Evolutionary conservation across 2,329 filamentous ascomycete species (phyloP).

Genomic region (Colletotrichum siamense): DNA sequence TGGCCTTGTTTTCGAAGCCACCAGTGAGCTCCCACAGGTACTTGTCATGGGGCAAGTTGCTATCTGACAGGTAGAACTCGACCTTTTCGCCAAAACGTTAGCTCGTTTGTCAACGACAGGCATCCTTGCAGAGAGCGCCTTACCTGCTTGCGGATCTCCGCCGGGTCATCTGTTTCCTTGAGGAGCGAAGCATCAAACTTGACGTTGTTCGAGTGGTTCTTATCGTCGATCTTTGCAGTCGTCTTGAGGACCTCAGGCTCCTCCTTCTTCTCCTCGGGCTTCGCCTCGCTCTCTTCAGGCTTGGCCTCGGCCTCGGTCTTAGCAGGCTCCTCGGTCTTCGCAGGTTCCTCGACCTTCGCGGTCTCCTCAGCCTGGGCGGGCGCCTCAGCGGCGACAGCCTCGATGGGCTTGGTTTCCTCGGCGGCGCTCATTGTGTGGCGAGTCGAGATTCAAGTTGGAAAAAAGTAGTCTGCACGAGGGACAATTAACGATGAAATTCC

Average conservation of each 20-base stretch:
- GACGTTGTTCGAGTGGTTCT: conserved; percentile 59
- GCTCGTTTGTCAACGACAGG: neutral
- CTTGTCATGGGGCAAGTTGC: conserved; percentile 87
- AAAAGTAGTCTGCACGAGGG: neutral
- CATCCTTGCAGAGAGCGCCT: conserved; percentile 22
- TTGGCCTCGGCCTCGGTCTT: conserved; percentile 28
- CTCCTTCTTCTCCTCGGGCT: conserved; percentile 26
- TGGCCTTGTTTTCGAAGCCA: conserved; percentile 80
- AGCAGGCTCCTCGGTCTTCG: conserved; percentile 28
- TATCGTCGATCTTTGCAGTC: conserved; percentile 42
- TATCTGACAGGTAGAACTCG: conserved; percentile 95
- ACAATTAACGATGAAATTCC: neutral
- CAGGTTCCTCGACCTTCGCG: conserved; percentile 28
- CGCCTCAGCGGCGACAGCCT: conserved; percentile 35
- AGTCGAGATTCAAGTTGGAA: neutral
- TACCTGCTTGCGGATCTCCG: conserved; percentile 84
- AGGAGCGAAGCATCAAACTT: conserved; percentile 74
- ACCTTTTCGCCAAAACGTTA: conserved; percentile 58
- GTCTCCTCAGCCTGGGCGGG: conserved; percentile 25
- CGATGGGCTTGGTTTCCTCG: conserved; percentile 43
- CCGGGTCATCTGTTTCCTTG: conserved; percentile 77
- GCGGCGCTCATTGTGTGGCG: conserved; percentile 43
- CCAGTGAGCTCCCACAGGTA: conserved; percentile 82
- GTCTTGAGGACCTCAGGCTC: conserved; percentile 47
- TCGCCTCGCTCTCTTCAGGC: conserved; percentile 22